These are phyloP conservation scores for Parachlorella kessleri DNA, from an alignment of 139 green algal species.

Conservation along the genomic window DNA sequence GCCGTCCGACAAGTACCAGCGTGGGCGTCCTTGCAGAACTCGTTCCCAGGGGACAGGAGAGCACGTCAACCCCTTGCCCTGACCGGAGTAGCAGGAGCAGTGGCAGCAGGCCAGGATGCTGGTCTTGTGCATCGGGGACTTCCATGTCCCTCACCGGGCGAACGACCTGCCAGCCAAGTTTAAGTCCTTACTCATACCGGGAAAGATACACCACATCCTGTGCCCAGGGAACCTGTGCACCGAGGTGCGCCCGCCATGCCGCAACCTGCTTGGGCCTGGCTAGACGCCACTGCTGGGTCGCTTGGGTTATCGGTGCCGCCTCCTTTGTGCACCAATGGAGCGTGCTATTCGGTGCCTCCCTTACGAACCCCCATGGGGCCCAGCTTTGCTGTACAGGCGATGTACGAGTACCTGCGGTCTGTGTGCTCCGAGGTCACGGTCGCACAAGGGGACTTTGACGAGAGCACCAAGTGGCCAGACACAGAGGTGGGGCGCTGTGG, in stretches of 20 bases:
- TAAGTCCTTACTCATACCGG: constrained; percentile 90
- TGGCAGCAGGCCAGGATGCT: constrained; percentile 80
- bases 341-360: no score
- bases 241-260: no score
- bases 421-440: constrained; percentile 80
- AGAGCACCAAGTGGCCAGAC: constrained; percentile 69
- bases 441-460: constrained; percentile 92
- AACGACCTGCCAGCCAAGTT: constrained; percentile 90
- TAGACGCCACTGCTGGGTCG: no score
- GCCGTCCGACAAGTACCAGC: no score
- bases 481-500: constrained; percentile 53
- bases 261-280: no score
- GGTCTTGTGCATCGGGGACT: constrained; percentile 90
- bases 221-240: constrained; percentile 91
- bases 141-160: constrained; percentile 89
- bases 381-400: constrained; percentile 57
- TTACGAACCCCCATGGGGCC: no score
- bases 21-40: no score
- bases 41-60: no score
- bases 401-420: constrained; percentile 85
- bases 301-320: no score
- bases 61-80: no score
- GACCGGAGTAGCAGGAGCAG: not conserved
- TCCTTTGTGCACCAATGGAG: no score
- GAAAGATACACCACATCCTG: constrained; percentile 93